Evolutionary conservation across 2,329 filamentous ascomycete genomes (phyloP), one percentile per base, ranked within the genome.

Genomic region (Sordariomycetes sp.): DNA sequence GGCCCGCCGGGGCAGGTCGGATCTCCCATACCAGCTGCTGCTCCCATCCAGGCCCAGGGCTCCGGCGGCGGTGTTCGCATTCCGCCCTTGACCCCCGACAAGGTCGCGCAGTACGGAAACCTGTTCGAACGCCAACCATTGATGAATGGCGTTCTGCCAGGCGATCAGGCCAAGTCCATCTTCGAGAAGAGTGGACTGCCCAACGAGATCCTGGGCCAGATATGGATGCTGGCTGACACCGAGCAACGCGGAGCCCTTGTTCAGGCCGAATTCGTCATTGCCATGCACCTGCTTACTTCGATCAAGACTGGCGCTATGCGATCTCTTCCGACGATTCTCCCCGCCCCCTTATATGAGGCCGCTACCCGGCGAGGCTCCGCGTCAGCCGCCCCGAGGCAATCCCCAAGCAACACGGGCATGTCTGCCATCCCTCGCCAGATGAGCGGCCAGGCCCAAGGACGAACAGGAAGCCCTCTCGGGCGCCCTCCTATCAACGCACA

Each of bases 211-310:
- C 70, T 98, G 21, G 88, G 88, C n/a, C 79, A 83, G 45, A 95
- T 98, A 63, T 98, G 92, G 92, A 87, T 84, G 48, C 71, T 98
- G 40, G 83, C 88, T 16, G 92, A 98, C 55, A 92, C 86, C 0
- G 88, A 95, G 58, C 87, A 94, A 60, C 79, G 88, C 34, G 92
- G 92, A 33, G 79, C 82, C 21, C 70, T 98, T 23, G 83, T 88
- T 38, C 71, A 80, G 47, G 90, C 87, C 11, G 92, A 96, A 49
- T 98, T 98, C 55, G 84, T 94, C 52, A 93, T 98, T 50, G 92
- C 92, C 30, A 98, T 98, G 92, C 92, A 98, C 57, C 68, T 98
- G 40, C 70, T 98, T 41, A 90, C 86, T 11, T 94, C 87, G 10
- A 86, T 86, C 62, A 94, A 94, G 66, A 82, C 79, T 10, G 84